A percentile compares a stretch with the other conserved stretches of the same genome.
Evolutionary conservation across 192 early-diverging fungal species (phyloP).

Genomic region (Gonapodya prolifera): DNA sequence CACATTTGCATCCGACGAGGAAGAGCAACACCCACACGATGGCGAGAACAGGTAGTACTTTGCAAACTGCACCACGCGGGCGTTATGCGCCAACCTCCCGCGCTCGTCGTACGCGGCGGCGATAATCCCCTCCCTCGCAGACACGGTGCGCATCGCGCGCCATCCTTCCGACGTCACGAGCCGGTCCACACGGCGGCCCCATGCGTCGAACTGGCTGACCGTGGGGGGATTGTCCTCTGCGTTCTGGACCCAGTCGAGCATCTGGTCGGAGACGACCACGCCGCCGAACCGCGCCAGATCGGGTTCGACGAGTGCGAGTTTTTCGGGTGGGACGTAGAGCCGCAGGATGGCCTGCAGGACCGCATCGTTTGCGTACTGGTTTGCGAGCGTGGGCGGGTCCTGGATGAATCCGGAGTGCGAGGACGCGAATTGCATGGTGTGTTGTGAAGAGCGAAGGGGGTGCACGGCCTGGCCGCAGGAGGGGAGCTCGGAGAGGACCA

Average conservation of each 20-base stretch:
- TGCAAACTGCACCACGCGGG: conserved; percentile 49
- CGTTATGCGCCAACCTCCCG: conserved; percentile 24
- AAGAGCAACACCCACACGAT: no score
- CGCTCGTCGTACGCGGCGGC: conserved; percentile 47
- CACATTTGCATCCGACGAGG: no score
- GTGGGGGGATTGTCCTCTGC: conserved; percentile 48
- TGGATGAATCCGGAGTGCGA: conserved; percentile 13
- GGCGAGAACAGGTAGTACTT: conserved; percentile 48
- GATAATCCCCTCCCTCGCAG: conserved; percentile 51
- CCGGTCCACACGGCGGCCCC: conserved; percentile 26
- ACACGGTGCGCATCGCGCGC: conserved; percentile 42
- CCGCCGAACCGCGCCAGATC: neutral
- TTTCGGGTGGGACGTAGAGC: neutral
- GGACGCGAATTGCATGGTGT: no score
- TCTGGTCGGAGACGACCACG: conserved; percentile 16
- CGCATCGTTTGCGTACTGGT: conserved; percentile 12
- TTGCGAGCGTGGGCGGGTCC: conserved; percentile 13
- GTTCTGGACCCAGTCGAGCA: conserved; percentile 27
- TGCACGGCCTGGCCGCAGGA: no score
- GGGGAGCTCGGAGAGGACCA: no score
- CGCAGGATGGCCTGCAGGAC: neutral
- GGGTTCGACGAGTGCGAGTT: neutral
- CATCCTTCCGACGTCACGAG: conserved; percentile 49
- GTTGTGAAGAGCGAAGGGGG: no score
- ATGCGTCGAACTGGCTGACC: conserved; percentile 55